phyloP scores from a whole-genome alignment of 2,329 filamentous ascomycete genomes.

The Phaeosphaeria sp. region DNA sequence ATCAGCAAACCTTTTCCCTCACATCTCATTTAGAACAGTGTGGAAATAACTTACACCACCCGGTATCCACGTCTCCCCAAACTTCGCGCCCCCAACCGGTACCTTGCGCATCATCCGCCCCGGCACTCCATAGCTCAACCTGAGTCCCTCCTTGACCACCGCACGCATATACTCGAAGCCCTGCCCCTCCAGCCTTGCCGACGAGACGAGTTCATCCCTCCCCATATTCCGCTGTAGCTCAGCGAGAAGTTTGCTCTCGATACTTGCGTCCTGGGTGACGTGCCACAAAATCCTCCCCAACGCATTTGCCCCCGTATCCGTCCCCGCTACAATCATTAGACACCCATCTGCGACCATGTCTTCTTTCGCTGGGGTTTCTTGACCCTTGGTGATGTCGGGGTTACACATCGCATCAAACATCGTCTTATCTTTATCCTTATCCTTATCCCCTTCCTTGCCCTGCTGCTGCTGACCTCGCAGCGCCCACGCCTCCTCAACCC shows the following conservation, averaged over 20 bases:
- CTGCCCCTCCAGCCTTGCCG: conserved; percentile 8
- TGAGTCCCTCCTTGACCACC: conserved; percentile 19
- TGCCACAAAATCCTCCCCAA: conserved; percentile 16
- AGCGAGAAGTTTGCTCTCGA: conserved; percentile 8
- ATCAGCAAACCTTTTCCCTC: background rate
- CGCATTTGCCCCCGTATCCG: conserved; percentile 18
- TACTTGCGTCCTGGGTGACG: conserved; percentile 13
- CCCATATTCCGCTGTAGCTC: background rate
- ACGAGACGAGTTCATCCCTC: conserved; percentile 7
- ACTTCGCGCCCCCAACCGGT: conserved; percentile 12
- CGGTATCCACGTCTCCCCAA: conserved; percentile 11
- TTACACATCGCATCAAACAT: background rate
- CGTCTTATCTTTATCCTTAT: background rate
- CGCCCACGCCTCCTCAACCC: conserved; percentile 9
- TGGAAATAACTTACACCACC: conserved; percentile 10
- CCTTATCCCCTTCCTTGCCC: conserved; percentile 15
- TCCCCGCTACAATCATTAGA: conserved; percentile 25
- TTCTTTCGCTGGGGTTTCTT: conserved; percentile 8
- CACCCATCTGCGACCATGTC: conserved; percentile 24
- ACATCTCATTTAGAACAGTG: background rate
- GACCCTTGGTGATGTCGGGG: conserved; percentile 11
- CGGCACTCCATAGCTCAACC: conserved; percentile 17
- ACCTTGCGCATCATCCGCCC: conserved; percentile 12
- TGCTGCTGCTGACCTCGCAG: conserved; percentile 5
- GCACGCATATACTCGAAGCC: conserved; percentile 18